Evolutionary conservation across 495 filamentous ascomycete species (phyloP).

Genomic region (Penicillium crystallinum): DNA sequence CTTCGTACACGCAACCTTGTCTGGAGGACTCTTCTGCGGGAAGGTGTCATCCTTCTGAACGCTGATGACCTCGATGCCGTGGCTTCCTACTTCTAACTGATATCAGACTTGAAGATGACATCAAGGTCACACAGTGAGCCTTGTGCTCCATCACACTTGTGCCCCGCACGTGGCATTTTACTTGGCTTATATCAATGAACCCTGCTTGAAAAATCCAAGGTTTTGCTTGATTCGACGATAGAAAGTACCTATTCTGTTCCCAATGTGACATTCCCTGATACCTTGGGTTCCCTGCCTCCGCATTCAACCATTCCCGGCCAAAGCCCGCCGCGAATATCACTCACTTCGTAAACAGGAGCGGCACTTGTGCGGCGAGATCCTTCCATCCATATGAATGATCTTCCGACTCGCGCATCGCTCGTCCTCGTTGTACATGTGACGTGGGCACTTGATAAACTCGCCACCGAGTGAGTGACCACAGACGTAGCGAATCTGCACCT

Average conservation of each 20-base stretch:
- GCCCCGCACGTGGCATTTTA: background rate
- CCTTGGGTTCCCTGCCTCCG: too few species aligned
- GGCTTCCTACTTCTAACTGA: conserved; percentile 30
- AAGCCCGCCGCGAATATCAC: background rate
- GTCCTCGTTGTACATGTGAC: conserved; percentile 13
- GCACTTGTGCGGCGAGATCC: conserved; percentile 18
- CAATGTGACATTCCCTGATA: background rate
- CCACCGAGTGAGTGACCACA: conserved; percentile 17
- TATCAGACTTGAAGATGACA: background rate
- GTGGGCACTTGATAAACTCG: conserved; percentile 19
- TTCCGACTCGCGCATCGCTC: conserved; percentile 9
- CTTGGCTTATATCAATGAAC: background rate
- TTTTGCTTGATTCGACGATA: background rate
- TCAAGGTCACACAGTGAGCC: background rate
- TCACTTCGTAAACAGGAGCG: conserved; percentile 12
- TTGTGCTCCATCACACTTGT: background rate
- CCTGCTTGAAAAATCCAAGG: too few species aligned
- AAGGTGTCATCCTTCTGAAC: conserved; percentile 69
- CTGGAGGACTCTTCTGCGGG: conserved; percentile 61
- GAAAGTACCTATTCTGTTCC: too few species aligned
- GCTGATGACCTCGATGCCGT: conserved; percentile 68
- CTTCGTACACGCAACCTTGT: conserved; percentile 59
- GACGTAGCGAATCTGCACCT: conserved; percentile 17
- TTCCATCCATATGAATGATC: conserved; percentile 12
- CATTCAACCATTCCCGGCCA: too few species aligned